phyloP scores from a whole-genome alignment of 805 yeast species.

The Ogataea nitratoaversa region DNA sequence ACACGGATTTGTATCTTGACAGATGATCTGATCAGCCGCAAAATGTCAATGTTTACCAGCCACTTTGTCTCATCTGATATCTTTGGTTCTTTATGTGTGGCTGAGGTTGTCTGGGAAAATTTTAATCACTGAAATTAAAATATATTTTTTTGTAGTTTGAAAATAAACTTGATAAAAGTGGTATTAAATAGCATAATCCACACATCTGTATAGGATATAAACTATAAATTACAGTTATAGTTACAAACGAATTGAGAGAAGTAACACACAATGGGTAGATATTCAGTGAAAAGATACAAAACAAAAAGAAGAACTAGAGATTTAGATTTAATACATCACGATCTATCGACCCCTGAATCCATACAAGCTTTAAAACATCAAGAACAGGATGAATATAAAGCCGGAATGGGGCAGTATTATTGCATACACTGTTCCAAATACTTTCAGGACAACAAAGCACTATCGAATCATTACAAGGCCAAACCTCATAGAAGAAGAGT shows the following conservation, averaged over 20 bases:
- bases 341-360: slow-evolving; percentile 60
- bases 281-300: slow-evolving; percentile 80
- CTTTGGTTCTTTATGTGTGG: no score
- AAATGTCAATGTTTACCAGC: no score
- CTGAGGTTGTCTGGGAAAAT: no score
- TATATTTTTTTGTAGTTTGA: no score
- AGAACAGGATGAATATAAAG: slow-evolving; percentile 80
- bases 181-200: no score
- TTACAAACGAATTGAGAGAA: not conserved
- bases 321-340: slow-evolving; percentile 76
- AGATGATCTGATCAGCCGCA: not conserved
- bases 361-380: slow-evolving; percentile 70
- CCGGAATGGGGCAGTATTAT: slow-evolving; percentile 93
- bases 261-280: slow-evolving; percentile 66
- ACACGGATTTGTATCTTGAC: not conserved
- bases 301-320: slow-evolving; percentile 86
- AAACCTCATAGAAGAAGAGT: slow-evolving; percentile 87
- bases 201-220: no score
- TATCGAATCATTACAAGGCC: slow-evolving; percentile 66
- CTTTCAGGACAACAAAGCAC: slow-evolving; percentile 71
- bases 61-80: no score
- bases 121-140: no score
- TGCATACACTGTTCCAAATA: slow-evolving; percentile 94
- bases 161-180: no score
- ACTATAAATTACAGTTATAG: no score